Percentiles rank a stretch among this genome's conserved stretches.
Evolutionary conservation across 352 stramenopile species (phyloP).

Genomic region (Globisporangium paroecandrum): DNA sequence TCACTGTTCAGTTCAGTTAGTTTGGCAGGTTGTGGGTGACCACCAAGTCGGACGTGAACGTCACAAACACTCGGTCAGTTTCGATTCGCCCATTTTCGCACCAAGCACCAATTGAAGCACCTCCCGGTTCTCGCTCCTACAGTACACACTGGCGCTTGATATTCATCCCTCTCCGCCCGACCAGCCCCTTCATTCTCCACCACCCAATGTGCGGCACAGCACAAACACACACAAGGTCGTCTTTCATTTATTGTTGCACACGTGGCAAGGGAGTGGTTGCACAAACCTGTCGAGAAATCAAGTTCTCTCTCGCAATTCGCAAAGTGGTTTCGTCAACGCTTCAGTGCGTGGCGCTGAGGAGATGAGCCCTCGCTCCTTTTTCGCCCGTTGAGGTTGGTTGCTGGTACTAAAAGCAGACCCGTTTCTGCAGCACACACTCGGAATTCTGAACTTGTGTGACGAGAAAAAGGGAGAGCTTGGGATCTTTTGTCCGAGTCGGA

Average conservation of each 20-base stretch:
- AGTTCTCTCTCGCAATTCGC: neutral
- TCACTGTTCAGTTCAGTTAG: neutral
- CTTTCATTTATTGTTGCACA: neutral
- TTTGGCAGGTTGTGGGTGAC: neutral
- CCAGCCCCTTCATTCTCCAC: constrained; percentile 1
- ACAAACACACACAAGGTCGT: neutral
- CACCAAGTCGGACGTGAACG: constrained; percentile 3
- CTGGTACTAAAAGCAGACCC: neutral
- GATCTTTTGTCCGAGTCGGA: neutral
- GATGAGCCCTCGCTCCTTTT: neutral
- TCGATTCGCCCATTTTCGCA: neutral
- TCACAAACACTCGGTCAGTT: neutral
- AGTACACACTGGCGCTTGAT: neutral
- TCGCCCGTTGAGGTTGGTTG: neutral
- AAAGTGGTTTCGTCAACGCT: constrained; percentile 5
- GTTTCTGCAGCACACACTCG: neutral
- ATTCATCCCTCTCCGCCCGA: neutral
- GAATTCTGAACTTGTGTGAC: constrained; percentile 6
- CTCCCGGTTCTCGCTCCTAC: neutral
- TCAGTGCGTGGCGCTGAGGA: neutral
- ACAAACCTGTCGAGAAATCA: constrained; percentile 11
- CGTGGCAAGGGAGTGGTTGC: neutral
- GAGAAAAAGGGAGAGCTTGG: neutral
- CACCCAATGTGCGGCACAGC: neutral
- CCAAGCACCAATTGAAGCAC: neutral